phyloP scores from a whole-genome alignment of 2,329 filamentous ascomycete species.

The Calonectria multiphialidica region DNA sequence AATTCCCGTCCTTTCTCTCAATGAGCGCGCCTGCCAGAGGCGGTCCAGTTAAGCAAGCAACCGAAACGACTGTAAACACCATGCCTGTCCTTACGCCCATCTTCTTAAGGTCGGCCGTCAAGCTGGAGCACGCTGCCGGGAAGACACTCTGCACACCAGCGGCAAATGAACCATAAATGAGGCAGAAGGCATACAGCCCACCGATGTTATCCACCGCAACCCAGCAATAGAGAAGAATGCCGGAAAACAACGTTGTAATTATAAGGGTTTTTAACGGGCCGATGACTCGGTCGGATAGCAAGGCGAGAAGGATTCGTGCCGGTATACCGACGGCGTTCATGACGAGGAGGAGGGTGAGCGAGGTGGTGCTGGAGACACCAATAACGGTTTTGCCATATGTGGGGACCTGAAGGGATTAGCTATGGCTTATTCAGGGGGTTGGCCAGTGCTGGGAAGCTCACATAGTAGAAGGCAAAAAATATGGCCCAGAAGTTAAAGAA shows the following conservation, averaged over 20 bases:
- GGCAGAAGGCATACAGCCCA: not conserved
- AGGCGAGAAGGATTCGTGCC: not conserved
- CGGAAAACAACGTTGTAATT: not conserved
- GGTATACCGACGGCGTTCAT: slow-evolving; percentile 10
- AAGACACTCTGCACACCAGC: not conserved
- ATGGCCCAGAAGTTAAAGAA: slow-evolving; percentile 12
- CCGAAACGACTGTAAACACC: slow-evolving; percentile 2
- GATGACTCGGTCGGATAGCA: not conserved
- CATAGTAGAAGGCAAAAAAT: slow-evolving; percentile 12
- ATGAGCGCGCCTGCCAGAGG: not conserved
- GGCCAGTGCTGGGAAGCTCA: not conserved
- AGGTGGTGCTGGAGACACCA: not conserved
- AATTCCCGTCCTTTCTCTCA: not conserved
- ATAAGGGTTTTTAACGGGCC: not conserved
- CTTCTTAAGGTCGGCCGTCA: not conserved
- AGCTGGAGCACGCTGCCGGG: not conserved
- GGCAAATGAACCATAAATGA: not conserved
- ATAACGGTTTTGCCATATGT: not conserved
- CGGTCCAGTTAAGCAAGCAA: not conserved
- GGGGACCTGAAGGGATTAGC: not conserved
- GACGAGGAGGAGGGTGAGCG: slow-evolving; percentile 3
- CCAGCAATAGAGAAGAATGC: not conserved
- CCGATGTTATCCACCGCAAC: not conserved
- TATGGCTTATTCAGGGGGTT: not conserved
- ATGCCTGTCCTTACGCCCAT: not conserved